Base-by-base conservation (phyloP, 148 eudicot species). In the Simmondsia chinensis region DNA sequence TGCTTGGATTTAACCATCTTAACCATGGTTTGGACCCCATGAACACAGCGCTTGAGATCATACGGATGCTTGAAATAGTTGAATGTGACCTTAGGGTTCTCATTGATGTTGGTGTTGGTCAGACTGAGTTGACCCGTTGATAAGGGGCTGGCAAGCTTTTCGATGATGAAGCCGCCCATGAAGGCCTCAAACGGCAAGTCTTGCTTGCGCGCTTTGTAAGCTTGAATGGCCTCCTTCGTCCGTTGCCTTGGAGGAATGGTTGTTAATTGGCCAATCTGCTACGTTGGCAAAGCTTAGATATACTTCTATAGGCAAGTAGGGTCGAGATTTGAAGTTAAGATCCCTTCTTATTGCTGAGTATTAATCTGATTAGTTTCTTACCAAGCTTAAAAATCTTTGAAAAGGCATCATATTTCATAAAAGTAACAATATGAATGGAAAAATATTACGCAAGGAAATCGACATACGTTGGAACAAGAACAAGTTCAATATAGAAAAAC, bases 221-320 rank as follows among this genome's bases (percentile, higher is more conserved):
- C 76, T 49, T 70, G 36, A 10, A 91, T 79, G n/a, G 83, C 83
- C 46, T 82, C 83, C 20, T 26, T 27, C 27, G 86, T 79, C 59
- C 99, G 70, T 39, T 76, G 73, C 65, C 74, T 91, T 25, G 99
- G 99, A 34, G 99, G 99, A 31, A 91, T 74, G 23, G 95, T 79
- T 0, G 99, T 68, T 20, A 91, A 81, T 52, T 91, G 99, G 25
- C 99, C 99, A 46, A 86, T 82, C 97, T 89, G 67, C 27, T 32
- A 5, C 28, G 1, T 26, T 27, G 10, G 30, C 21, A 40, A 12
- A 9, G 30, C 12, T 20, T 4, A 2, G 20, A 32, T 15, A 9
- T 4, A 11, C 1, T 11, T 2, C 37, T 0, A 32, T 12, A 9
- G 25, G 31, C 5, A 13, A 15, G 35, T 15, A 32, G n/a, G n/a